Evolutionary conservation across 2,329 filamentous ascomycete species (phyloP).

Genomic region (Botrytis elliptica): DNA sequence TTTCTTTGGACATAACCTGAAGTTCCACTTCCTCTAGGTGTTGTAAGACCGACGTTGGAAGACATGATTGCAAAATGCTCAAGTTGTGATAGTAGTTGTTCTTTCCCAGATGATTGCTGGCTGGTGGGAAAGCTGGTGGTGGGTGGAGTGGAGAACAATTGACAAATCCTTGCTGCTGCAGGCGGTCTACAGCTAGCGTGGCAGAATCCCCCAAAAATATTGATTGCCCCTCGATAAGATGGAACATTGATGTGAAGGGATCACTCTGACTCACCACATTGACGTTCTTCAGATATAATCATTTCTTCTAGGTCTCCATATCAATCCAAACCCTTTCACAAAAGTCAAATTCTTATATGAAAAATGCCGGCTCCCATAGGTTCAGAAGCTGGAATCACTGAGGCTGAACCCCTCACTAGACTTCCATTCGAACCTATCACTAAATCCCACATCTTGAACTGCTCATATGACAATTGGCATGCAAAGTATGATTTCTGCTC

Average conservation of each 20-base stretch:
- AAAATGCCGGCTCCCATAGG: constrained; percentile 36
- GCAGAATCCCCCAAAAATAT: constrained; percentile 22
- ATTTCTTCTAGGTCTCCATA: no score
- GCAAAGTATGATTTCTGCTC: constrained; percentile 53
- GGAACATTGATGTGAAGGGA: neutral
- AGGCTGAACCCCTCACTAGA: constrained; percentile 34
- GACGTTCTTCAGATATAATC: neutral
- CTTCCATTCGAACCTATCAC: constrained; percentile 81
- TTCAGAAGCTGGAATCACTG: constrained; percentile 17
- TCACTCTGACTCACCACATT: constrained; percentile 3
- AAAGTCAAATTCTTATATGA: neutral
- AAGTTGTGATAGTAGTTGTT: neutral
- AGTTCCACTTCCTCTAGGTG: constrained; percentile 90
- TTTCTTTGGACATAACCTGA: constrained; percentile 98
- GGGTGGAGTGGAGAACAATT: constrained; percentile 2
- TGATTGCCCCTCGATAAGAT: constrained; percentile 20
- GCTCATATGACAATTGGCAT: constrained; percentile 92
- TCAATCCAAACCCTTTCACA: neutral
- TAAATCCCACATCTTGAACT: constrained; percentile 85
- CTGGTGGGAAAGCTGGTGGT: neutral
- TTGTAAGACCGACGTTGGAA: constrained; percentile 93
- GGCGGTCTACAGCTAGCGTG: constrained; percentile 27
- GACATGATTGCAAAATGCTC: constrained; percentile 61
- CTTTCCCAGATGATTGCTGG: neutral
- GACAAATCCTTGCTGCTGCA: constrained; percentile 5